Base-by-base conservation (phyloP, 768 basidiomycete species). In the Lactifluus rugatus region DNA sequence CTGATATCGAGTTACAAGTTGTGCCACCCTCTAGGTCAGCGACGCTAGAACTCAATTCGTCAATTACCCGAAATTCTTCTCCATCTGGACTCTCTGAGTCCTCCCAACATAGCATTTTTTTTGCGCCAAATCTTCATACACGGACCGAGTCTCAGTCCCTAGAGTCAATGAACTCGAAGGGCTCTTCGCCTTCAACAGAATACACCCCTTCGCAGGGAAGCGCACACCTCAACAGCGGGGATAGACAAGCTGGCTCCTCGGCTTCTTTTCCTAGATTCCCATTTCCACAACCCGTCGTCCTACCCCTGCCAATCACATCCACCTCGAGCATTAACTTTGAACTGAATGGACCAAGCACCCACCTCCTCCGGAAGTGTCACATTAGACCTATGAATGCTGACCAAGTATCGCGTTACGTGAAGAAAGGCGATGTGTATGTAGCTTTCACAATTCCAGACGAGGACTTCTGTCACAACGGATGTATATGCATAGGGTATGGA, bases 361-460 rank as follows among this genome's bases (percentile, higher is more conserved):
- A 42, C 11, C 19, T 19, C 16, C 14, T 16, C n/a, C 34, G 3
- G 7, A 25, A 3, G 3, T 41, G 26, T 17, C 5, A 8, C 1
- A 37, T 55, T 3, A 31, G 19, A 4, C 58, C 39, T 9, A 60
- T 60, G 54, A 14, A 60, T 17, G 31, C 58, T 3, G 58, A 55
- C 0, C 54, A 55, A 31, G 54, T 60, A 11, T 51, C 58, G 2
- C 58, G 58, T 37, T 60, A 60, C 25, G 2, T 46, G 58, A 60
- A 51, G 26, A 50, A 39, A 5, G 48, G 54, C 17, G 48, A 56
- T 3, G 48, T 60, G 58, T 60, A 37, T 21, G 58, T 39, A 31
- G 39, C 8, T 36, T 36, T 25, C 26, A 3, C 42, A 8, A 21
- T 28, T 0, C 4, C 8, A 8, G 10, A 16, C 48, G 23, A 32